Evolutionary conservation across 78 protist genomes (phyloP).

Genomic region (Tieghemostelium lacteum): DNA sequence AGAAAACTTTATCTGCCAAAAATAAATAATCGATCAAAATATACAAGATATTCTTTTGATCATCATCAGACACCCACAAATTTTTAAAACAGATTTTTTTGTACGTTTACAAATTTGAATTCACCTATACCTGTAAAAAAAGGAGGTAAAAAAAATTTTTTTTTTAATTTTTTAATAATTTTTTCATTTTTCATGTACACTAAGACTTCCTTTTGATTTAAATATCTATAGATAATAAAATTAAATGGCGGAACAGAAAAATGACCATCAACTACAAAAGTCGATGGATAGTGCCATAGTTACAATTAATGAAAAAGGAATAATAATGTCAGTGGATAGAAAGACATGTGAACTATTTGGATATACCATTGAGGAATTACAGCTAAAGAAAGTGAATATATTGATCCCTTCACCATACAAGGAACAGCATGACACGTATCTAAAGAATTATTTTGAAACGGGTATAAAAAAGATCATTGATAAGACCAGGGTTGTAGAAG

Average conservation of each 20-base stretch:
- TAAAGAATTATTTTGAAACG: conserved; percentile 44
- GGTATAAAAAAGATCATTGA: conserved; percentile 43
- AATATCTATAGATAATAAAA: background rate
- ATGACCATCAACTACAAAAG: background rate
- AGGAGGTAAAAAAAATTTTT: too few relatives aligned
- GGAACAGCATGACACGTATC: conserved; percentile 46
- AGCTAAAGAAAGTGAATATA: conserved; percentile 35
- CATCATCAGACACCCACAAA: too few relatives aligned
- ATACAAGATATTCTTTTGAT: too few relatives aligned
- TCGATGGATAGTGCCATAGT: conserved; percentile 64
- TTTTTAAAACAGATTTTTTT: too few relatives aligned
- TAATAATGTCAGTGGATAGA: conserved; percentile 53
- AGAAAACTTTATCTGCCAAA: too few relatives aligned
- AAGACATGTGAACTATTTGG: conserved; percentile 65
- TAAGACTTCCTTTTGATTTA: too few relatives aligned
- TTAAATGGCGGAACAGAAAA: too few relatives aligned
- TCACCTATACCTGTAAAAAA: too few relatives aligned
- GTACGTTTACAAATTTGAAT: too few relatives aligned
- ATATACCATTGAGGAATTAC: conserved; percentile 57
- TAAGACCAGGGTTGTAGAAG: conserved; percentile 54
- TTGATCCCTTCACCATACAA: conserved; percentile 55
- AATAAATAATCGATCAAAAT: too few relatives aligned
- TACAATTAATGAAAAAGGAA: conserved; percentile 52
- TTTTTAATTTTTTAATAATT: too few relatives aligned
- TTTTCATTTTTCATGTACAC: background rate